Evolutionary conservation across 208 protist genomes (phyloP).

Genomic region (Crithidia bombi): DNA sequence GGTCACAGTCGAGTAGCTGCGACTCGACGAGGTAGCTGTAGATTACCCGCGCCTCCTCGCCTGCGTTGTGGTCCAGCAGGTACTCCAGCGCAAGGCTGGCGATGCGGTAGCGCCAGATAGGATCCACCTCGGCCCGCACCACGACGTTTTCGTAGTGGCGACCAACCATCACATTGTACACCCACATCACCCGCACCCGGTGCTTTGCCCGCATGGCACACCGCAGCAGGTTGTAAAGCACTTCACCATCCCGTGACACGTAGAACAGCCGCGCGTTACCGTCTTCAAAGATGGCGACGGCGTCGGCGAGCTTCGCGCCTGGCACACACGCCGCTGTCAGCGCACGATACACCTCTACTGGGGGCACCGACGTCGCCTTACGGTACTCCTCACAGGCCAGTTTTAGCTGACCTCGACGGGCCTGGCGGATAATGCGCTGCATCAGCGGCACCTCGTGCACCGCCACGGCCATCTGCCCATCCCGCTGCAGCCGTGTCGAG

Average conservation of each 20-base stretch:
- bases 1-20: slow-evolving; percentile 68
- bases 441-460: slow-evolving; percentile 78
- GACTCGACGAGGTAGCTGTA: slow-evolving; percentile 80
- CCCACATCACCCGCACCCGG: slow-evolving; percentile 89
- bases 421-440: slow-evolving; percentile 79
- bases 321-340: slow-evolving; percentile 86
- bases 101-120: slow-evolving; percentile 88
- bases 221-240: slow-evolving; percentile 81
- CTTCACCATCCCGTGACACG: slow-evolving; percentile 85
- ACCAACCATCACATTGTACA: slow-evolving; percentile 87
- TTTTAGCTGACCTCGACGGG: slow-evolving; percentile 78
- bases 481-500: slow-evolving; percentile 56
- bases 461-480: slow-evolving; percentile 51
- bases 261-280: slow-evolving; percentile 84
- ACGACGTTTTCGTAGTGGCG: slow-evolving; percentile 87
- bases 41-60: slow-evolving; percentile 70
- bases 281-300: slow-evolving; percentile 90
- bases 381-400: slow-evolving; percentile 91
- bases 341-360: slow-evolving; percentile 87
- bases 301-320: slow-evolving; percentile 76
- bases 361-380: slow-evolving; percentile 80
- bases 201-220: slow-evolving; percentile 81
- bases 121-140: slow-evolving; percentile 75
- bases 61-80: slow-evolving; percentile 71
- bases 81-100: slow-evolving; percentile 66